These are phyloP conservation scores for Thamnidium elegans DNA, from an alignment of 192 early-diverging fungal genomes.

Conservation along the genomic window DNA sequence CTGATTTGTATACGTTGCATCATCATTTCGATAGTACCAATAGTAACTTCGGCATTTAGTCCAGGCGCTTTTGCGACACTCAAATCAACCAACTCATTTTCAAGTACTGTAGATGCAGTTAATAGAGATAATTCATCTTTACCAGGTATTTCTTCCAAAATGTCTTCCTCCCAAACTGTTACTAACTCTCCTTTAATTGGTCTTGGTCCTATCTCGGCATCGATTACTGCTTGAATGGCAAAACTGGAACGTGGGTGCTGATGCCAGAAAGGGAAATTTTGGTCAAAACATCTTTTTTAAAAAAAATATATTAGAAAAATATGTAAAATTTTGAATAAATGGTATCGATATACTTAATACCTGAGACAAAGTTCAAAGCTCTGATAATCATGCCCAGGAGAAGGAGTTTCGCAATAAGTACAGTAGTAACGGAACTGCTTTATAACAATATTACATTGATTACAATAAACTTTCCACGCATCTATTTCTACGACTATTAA, in stretches of 20 bases:
- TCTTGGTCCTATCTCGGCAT: constrained; percentile 48
- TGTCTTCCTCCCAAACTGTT: constrained; percentile 57
- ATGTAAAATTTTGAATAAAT: background rate
- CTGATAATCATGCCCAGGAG: constrained; percentile 60
- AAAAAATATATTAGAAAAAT: constrained; percentile 5
- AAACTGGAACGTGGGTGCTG: constrained; percentile 78
- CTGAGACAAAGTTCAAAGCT: constrained; percentile 72
- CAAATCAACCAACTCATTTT: no score
- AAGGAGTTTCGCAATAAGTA: constrained; percentile 72
- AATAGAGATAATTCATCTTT: constrained; percentile 25
- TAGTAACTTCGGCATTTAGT: no score
- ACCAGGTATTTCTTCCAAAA: constrained; percentile 37
- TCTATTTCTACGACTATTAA: constrained; percentile 21
- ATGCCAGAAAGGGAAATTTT: constrained; percentile 66
- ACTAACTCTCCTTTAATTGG: constrained; percentile 59
- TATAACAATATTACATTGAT: constrained; percentile 76
- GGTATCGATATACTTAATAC: constrained; percentile 11
- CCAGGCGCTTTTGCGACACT: no score
- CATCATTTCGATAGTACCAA: no score
- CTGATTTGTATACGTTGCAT: no score
- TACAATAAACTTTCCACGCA: constrained; percentile 70
- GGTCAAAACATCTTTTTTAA: constrained; percentile 59
- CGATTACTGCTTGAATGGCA: constrained; percentile 68
- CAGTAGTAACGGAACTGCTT: constrained; percentile 83
- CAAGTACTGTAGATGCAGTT: no score